Evolutionary conservation across 23 red algal species (phyloP).

Genomic region (Gracilariopsis chorda): DNA sequence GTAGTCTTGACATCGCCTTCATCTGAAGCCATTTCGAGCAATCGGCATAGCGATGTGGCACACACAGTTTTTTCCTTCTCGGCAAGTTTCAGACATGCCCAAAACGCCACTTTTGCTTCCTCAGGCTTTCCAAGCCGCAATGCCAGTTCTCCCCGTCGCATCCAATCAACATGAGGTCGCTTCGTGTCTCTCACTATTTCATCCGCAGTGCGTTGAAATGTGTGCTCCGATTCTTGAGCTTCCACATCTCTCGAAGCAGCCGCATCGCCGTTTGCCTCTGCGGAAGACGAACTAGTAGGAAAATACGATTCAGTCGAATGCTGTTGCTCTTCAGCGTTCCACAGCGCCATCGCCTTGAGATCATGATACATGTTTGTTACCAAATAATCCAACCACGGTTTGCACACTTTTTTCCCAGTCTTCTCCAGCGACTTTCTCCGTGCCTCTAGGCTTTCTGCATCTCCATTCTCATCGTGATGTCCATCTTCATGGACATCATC

Average conservation of each 20-base stretch:
- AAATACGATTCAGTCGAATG: constrained; percentile 28
- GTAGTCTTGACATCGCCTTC: constrained; percentile 63
- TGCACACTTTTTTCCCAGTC: constrained; percentile 84
- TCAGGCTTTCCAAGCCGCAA: constrained; percentile 51
- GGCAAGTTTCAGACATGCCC: constrained; percentile 61
- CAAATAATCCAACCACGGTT: constrained; percentile 92
- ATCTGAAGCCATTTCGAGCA: constrained; percentile 59
- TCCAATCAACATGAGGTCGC: constrained; percentile 87
- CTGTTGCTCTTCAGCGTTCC: constrained; percentile 84
- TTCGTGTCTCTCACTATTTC: constrained; percentile 63
- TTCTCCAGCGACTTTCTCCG: constrained; percentile 22
- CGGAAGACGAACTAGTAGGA: not conserved
- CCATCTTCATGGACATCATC: not conserved
- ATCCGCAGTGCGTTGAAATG: constrained; percentile 48
- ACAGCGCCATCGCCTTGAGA: constrained; percentile 80
- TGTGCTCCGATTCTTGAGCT: not conserved
- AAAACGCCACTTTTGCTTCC: constrained; percentile 75
- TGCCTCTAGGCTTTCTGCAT: not conserved
- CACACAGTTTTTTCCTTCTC: constrained; percentile 52
- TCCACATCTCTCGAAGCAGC: constrained; percentile 13
- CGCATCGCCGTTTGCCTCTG: not conserved
- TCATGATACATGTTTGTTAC: constrained; percentile 95
- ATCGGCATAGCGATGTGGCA: constrained; percentile 49
- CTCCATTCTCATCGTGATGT: not conserved
- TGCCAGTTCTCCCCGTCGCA: constrained; percentile 83